Evolutionary conservation across 805 yeast species (phyloP).

Genomic region (Saccharomycopsis schoenii): DNA sequence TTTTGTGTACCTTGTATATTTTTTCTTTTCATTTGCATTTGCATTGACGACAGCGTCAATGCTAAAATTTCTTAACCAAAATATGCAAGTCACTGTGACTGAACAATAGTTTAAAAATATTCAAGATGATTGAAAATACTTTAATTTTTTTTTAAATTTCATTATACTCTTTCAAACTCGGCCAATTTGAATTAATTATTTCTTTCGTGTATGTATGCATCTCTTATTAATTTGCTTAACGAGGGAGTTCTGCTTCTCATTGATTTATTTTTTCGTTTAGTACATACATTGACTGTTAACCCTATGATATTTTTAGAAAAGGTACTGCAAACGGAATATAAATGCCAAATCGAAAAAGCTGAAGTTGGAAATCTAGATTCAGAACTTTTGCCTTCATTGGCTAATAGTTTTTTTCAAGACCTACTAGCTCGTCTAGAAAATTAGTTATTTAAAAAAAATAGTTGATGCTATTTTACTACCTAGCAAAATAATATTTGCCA

Average conservation of each 20-base stretch:
- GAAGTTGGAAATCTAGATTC: neutral
- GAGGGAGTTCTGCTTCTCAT: neutral
- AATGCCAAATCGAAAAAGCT: neutral
- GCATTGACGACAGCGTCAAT: constrained; percentile 2
- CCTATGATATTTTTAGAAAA: neutral
- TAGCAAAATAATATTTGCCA: neutral
- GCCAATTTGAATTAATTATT: too few species aligned
- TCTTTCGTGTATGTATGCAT: neutral
- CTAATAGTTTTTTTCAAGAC: neutral
- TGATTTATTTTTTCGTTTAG: too few species aligned
- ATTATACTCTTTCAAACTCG: too few species aligned
- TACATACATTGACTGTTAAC: neutral
- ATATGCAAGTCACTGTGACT: neutral
- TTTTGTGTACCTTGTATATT: neutral
- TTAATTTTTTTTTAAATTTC: neutral
- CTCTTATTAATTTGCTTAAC: neutral
- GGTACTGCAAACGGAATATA: neutral
- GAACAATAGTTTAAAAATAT: neutral
- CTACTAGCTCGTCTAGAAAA: neutral
- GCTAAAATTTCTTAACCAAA: neutral
- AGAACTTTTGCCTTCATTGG: neutral
- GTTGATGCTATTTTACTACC: neutral
- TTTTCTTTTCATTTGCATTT: neutral
- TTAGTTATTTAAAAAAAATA: neutral
- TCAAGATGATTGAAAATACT: neutral